A percentile compares a stretch with the other conserved stretches of the same genome.
phyloP scores from a whole-genome alignment of 1,139 yeast species.

The Torulaspora pretoriensis region DNA sequence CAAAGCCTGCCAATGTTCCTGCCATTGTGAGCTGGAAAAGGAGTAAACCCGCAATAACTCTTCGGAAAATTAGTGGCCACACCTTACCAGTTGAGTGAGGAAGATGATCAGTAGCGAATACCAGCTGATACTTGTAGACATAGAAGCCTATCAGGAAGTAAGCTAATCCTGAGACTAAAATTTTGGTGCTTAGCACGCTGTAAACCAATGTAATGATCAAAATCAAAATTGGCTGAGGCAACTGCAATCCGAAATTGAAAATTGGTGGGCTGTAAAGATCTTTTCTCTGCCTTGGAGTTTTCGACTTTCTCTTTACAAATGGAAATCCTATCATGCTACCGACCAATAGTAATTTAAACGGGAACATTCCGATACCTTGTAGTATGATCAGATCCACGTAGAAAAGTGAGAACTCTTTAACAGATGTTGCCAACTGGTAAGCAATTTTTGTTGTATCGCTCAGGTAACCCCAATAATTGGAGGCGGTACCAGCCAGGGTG shows the following conservation, averaged over 20 bases:
- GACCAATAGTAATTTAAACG: conserved; percentile 57
- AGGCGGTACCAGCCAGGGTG: conserved; percentile 76
- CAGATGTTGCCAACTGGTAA: conserved; percentile 64
- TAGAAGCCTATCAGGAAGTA: conserved; percentile 73
- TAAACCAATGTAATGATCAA: conserved; percentile 71
- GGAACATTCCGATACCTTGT: conserved; percentile 77
- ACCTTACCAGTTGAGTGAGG: conserved; percentile 88
- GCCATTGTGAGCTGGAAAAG: conserved; percentile 88
- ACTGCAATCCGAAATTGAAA: conserved; percentile 73
- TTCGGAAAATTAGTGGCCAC: conserved; percentile 76
- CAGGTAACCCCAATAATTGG: conserved; percentile 69
- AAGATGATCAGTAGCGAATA: conserved; percentile 78
- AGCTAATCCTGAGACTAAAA: conserved; percentile 64
- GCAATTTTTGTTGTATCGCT: conserved; percentile 76
- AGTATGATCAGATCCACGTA: conserved; percentile 70
- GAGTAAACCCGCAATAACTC: conserved; percentile 65
- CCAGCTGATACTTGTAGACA: conserved; percentile 74
- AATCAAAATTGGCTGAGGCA: conserved; percentile 77
- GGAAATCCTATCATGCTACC: conserved; percentile 67
- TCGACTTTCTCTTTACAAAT: conserved; percentile 52
- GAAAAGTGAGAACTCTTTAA: conserved; percentile 63
- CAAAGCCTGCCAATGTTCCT: conserved; percentile 76
- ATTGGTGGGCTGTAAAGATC: conserved; percentile 71
- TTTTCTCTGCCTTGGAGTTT: conserved; percentile 64
- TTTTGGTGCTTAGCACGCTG: conserved; percentile 73